These are phyloP conservation scores for Chytriomyces confervae DNA, from an alignment of 192 early-diverging fungal genomes.

Conservation along the genomic window DNA sequence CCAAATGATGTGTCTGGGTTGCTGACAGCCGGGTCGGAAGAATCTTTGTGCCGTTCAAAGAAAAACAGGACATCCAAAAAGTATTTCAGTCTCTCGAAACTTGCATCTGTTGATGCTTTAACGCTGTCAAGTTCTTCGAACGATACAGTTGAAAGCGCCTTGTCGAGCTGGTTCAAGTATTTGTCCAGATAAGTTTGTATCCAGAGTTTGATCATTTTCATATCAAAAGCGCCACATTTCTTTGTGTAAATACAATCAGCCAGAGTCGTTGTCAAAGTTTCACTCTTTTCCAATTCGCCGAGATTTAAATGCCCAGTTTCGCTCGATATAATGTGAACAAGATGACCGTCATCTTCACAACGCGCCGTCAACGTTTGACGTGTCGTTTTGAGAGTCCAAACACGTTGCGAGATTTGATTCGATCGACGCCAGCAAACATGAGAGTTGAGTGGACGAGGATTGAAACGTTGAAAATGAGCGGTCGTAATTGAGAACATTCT, in stretches of 20 bases:
- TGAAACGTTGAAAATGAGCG: constrained; percentile 1
- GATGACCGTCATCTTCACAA: constrained; percentile 22
- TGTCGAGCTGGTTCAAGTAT: constrained; percentile 15
- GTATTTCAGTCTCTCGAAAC: constrained; percentile 27
- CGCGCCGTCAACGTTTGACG: constrained; percentile 15
- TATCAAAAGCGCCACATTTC: constrained; percentile 16
- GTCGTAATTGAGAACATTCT: constrained; percentile 31
- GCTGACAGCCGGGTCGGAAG: background rate
- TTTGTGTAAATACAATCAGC: constrained; percentile 11
- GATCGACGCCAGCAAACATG: background rate
- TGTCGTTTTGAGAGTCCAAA: constrained; percentile 38
- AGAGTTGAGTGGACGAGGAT: constrained; percentile 1
- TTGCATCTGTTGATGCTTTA: background rate
- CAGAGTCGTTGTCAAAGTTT: constrained; percentile 3
- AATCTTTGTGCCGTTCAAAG: constrained; percentile 22
- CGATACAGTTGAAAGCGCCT: background rate
- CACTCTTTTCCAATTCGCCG: background rate
- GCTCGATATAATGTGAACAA: constrained; percentile 26
- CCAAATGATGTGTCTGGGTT: no score
- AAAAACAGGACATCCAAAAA: constrained; percentile 40
- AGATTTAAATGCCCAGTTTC: constrained; percentile 24
- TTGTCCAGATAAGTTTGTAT: constrained; percentile 37
- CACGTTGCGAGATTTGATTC: background rate
- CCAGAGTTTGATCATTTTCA: constrained; percentile 38
- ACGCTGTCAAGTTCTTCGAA: background rate